Base-by-base conservation (phyloP, 208 protist genomes). In the Histomonas meleagridis region DNA sequence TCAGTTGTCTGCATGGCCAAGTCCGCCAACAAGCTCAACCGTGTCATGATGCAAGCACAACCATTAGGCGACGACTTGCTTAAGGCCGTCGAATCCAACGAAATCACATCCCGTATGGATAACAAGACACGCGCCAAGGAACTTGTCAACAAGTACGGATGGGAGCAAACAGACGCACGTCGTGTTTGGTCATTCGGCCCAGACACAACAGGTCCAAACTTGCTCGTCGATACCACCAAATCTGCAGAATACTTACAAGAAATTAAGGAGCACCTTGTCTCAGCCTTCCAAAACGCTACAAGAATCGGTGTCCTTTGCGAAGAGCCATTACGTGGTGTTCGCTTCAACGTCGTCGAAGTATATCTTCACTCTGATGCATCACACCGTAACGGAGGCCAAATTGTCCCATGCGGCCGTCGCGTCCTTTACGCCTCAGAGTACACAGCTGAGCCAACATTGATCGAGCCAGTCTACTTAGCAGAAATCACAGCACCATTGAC, bases 131-230 rank as follows among this genome's bases (percentile, higher is more conserved):
- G 96, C 78, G 96, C 94, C 48, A 92, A 93, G 48, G 49, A 86
- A 21, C 76, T 96, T 46, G 72, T 90, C 2, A 92, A 95, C 16
- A 92, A 95, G 0, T 96, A 91, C 92, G 93, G 91, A 51, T 96
- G 95, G 95, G 93, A 96, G 76, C 35, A 90, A 21, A 91, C 69
- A 38, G 92, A 95, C 78, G 96, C 97, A 9, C 95, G 96, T 53
- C 98, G 98, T 95, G 98, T 99, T 93, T 99, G 97, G 98, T 96
- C 95, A 92, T 99, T 99, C 90, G 97, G 97, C 90, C 98, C 98
- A 46, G 97, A 99, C 93, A 95, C 93, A 79, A 95, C 92, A 90
- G 97, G 97, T 91, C 95, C 96, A 57, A 99, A 99, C 95, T 62
- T 99, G 14, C 92, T 99, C 26, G 95, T 98, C 91, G 97, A 99